phyloP scores from a whole-genome alignment of 2,329 filamentous ascomycete species.

The Pseudocercospora crystallina region DNA sequence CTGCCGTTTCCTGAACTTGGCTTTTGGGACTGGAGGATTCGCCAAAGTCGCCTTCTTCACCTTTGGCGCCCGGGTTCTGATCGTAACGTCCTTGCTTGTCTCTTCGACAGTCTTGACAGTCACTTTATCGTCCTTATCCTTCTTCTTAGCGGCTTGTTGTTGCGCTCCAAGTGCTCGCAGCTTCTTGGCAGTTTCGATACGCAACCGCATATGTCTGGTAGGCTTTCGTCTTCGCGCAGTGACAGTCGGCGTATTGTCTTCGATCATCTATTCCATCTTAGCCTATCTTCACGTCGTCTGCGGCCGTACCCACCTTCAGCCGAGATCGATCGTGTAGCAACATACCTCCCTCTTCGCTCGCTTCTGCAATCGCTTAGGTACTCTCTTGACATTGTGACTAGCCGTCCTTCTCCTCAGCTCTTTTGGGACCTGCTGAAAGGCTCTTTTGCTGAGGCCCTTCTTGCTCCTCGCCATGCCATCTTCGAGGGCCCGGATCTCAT shows the following conservation, averaged over 20 bases:
- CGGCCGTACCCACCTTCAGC: constrained; percentile 21
- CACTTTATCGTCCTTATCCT: constrained; percentile 30
- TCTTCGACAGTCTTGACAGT: constrained; percentile 15
- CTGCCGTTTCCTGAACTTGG: constrained; percentile 82
- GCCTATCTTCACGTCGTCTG: constrained; percentile 3
- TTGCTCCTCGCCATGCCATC: constrained; percentile 77
- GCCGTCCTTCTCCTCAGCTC: constrained; percentile 82
- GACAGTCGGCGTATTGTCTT: constrained; percentile 87
- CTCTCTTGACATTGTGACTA: constrained; percentile 89
- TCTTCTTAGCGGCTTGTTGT: constrained; percentile 44
- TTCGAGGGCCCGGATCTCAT: constrained; percentile 83
- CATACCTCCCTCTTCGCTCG: constrained; percentile 62
- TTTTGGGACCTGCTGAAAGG: constrained; percentile 88
- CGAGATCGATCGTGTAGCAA: constrained; percentile 8
- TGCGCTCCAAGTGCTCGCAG: constrained; percentile 62
- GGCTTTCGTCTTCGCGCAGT: constrained; percentile 64
- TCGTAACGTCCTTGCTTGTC: constrained; percentile 32
- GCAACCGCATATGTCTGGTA: constrained; percentile 53
- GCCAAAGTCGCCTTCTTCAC: constrained; percentile 70
- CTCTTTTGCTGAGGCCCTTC: constrained; percentile 62
- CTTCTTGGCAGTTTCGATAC: constrained; percentile 73
- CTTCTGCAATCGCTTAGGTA: constrained; percentile 73
- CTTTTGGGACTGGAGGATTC: constrained; percentile 59
- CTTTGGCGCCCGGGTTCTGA: constrained; percentile 55
- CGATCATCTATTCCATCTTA: constrained; percentile 63